These are phyloP conservation scores for Pseudoscleropodium purum DNA, from an alignment of 225 moss, liverwort and hornwort species.

Conservation along the genomic window DNA sequence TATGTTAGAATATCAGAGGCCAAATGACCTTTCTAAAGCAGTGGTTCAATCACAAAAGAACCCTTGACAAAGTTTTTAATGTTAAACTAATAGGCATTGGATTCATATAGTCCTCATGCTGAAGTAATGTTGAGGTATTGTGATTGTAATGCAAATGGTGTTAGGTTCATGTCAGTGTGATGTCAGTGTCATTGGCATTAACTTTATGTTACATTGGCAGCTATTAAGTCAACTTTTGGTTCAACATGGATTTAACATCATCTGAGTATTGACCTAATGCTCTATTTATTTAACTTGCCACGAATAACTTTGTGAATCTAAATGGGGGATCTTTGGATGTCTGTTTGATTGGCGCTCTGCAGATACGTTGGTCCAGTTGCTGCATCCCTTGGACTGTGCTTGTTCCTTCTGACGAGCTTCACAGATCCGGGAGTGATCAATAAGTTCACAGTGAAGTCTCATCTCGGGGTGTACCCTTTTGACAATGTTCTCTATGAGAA, in stretches of 20 bases:
- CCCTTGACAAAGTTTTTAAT: not conserved
- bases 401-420: conserved; percentile 85
- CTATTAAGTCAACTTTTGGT: not conserved
- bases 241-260: not conserved
- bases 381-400: conserved; percentile 47
- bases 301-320: not conserved
- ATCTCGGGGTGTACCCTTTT: conserved; percentile 56
- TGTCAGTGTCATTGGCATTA: not conserved
- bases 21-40: not conserved
- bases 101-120: not conserved
- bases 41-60: not conserved
- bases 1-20: not conserved
- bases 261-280: not conserved
- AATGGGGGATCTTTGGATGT: not conserved
- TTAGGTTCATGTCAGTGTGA: not conserved
- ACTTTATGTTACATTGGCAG: not conserved
- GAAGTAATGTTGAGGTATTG: not conserved
- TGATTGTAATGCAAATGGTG: not conserved
- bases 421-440: conserved; percentile 71
- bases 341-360: not conserved
- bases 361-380: conserved; percentile 71
- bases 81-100: not conserved
- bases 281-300: not conserved
- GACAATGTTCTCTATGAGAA: conserved; percentile 73
- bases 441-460: conserved; percentile 33